Conservation (phyloP, 1,284 basidiomycete genomes). For the Ceratobasidium theobromae region DNA sequence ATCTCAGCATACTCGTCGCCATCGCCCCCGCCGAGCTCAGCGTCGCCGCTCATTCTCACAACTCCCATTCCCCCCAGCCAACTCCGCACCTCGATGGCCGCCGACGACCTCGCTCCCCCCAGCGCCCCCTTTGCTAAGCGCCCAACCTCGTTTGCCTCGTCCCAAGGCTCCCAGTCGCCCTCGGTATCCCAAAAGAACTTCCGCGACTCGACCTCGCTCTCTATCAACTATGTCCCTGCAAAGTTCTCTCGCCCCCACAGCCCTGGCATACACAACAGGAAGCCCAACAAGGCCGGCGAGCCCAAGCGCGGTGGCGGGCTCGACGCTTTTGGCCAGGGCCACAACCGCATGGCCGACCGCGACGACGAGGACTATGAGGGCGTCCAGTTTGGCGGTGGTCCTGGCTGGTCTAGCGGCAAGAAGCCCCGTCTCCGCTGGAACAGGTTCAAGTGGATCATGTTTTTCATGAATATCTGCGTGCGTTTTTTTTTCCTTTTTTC, state of each 20-base stretch:
- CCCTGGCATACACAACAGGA: conserved; percentile 47
- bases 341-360: conserved; percentile 55
- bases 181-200: conserved; percentile 33
- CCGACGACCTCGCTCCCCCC: conserved; percentile 30
- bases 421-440: conserved; percentile 61
- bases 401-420: conserved; percentile 44
- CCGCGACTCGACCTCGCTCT: conserved; percentile 45
- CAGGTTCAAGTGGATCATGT: conserved; percentile 67
- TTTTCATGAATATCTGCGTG: conserved; percentile 56
- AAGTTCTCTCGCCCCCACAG: conserved; percentile 58
- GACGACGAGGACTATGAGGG: conserved; percentile 62
- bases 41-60: neutral
- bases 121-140: conserved; percentile 29
- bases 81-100: no score
- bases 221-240: conserved; percentile 63
- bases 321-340: conserved; percentile 59
- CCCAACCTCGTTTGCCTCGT: conserved; percentile 25
- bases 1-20: conserved; percentile 26
- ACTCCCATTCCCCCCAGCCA: conserved; percentile 15
- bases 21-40: conserved; percentile 10
- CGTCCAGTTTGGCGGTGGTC: conserved; percentile 41
- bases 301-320: conserved; percentile 60
- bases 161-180: conserved; percentile 14
- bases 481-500: conserved; percentile 39
- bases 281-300: conserved; percentile 42